Base-by-base conservation (phyloP, 768 basidiomycete genomes). In the Crassisporium funariophilum region DNA sequence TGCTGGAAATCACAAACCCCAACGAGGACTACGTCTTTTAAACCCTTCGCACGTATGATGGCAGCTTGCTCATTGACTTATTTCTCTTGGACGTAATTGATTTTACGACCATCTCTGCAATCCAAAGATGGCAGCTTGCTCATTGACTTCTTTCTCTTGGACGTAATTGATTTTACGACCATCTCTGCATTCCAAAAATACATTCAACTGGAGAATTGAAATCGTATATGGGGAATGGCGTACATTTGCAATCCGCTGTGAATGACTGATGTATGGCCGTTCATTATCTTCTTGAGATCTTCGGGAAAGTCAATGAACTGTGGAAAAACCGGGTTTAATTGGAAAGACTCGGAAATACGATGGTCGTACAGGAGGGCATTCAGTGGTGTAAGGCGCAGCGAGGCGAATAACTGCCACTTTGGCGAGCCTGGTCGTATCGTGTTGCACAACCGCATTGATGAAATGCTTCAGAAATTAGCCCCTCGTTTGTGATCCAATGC, bases 321-420 rank as follows among this genome's bases (percentile, higher is more conserved):
- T 52, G 13, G 60, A 62, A 4, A 27, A 46, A 68, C 59, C n/a
- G n/a, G n/a, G n/a, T n/a, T n/a, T n/a, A n/a, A n/a, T n/a, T n/a
- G n/a, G n/a, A n/a, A n/a, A n/a, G n/a, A n/a, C n/a, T n/a, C n/a
- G n/a, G n/a, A n/a, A n/a, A n/a, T n/a, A n/a, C n/a, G n/a, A n/a
- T n/a, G n/a, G 29, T 76, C 76, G 67, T 50, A 80, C 83, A 0
- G 84, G 77, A 9, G 82, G 84, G 13, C 73, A 73, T 24, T 80
- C 78, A n/a, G 62, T 67, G 2, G 79, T 79, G 60, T 79, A 83
- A 0, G 80, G 79, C 3, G 77, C 79, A 36, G 80, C 82, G 5
- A 86, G 70, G 45, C 84, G 76, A 38, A 86, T 71, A 27, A 86
- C 82, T 0, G 82, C 84, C 0, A 86, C 83, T 36, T 76, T 76